A percentile compares a stretch with the other conserved stretches of the same genome.
phyloP scores from a whole-genome alignment of 305 asterid species.

The Fraxinus ornus region DNA sequence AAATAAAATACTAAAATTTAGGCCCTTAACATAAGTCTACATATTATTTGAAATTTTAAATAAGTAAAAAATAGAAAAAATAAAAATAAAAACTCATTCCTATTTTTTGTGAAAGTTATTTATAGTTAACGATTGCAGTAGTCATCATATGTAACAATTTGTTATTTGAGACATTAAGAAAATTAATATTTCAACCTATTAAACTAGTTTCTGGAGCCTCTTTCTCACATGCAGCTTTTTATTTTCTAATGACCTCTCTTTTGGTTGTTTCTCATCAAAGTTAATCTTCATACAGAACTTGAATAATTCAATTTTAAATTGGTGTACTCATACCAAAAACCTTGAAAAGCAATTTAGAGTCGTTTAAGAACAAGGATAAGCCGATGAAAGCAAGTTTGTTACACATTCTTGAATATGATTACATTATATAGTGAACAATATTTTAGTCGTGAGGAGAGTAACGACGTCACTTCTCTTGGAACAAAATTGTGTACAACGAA shows the following conservation, averaged over 20 bases:
- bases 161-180: too few species aligned
- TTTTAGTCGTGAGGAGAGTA: neutral
- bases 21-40: neutral
- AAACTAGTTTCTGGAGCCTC: neutral
- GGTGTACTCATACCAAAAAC: neutral
- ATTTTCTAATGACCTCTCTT: too few species aligned
- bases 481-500: neutral
- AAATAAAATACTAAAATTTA: too few species aligned
- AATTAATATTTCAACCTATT: neutral
- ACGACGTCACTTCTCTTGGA: neutral
- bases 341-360: neutral
- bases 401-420: neutral
- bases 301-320: neutral
- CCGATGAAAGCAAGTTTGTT: neutral
- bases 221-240: too few species aligned
- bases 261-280: neutral
- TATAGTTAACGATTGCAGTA: too few species aligned
- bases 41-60: too few species aligned
- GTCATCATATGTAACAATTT: too few species aligned
- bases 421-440: neutral
- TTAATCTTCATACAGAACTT: neutral
- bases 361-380: neutral
- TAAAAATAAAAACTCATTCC: too few species aligned
- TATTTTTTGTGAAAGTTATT: too few species aligned
- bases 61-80: too few species aligned